Conservation (phyloP, 345 rosid species). For the Rhodomyrtus tomentosa region DNA sequence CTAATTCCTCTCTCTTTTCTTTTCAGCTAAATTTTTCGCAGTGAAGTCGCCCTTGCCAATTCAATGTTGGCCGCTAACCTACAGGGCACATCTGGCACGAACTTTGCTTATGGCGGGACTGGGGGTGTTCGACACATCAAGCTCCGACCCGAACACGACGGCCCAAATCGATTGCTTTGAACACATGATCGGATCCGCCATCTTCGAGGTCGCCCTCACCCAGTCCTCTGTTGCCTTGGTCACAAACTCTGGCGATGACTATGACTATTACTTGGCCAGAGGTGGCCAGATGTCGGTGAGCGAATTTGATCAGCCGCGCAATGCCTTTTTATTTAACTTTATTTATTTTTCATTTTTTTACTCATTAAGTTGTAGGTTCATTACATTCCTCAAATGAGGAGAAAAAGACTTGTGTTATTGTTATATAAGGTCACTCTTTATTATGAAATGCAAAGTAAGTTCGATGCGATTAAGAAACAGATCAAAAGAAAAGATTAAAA, state of each 20-base stretch:
- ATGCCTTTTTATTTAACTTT: no score
- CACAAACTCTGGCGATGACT: constrained; percentile 22
- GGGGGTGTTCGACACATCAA: constrained; percentile 18
- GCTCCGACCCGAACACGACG: constrained; percentile 12
- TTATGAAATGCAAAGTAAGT: no score
- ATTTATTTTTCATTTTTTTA: no score
- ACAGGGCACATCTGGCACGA: constrained; percentile 5
- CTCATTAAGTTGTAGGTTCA: no score
- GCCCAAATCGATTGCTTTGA: constrained; percentile 16
- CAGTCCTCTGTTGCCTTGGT: constrained; percentile 13
- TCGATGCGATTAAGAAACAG: no score
- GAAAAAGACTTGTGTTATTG: no score
- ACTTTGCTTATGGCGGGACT: constrained; percentile 28
- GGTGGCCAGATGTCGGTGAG: no score
- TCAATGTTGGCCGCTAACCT: neutral
- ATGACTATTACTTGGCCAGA: neutral
- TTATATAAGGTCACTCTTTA: no score
- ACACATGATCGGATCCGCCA: neutral
- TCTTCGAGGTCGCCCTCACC: neutral
- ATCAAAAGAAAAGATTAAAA: no score
- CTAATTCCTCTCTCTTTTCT: neutral
- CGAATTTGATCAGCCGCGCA: no score
- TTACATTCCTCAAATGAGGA: no score
- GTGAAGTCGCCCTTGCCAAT: neutral
- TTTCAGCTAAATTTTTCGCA: neutral